Base-by-base conservation (phyloP, 257 asterid species). In the Solanum sparsipilum region DNA sequence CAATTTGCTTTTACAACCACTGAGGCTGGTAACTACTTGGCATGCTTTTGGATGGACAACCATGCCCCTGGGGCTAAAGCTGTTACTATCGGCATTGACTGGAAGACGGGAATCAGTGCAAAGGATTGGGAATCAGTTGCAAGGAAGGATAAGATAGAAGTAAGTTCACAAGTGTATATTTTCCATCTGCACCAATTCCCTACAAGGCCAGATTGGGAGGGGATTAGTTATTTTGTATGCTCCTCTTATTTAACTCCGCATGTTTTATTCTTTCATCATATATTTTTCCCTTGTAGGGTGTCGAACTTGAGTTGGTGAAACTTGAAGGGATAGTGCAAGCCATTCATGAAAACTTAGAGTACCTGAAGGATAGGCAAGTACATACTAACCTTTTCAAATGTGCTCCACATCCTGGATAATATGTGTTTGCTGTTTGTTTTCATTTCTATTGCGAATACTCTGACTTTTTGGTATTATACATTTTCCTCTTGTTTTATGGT, bases 121-220 rank as follows among this genome's bases (percentile, higher is more conserved):
- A 95, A 97, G 91, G 99, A 96, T 91, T 97, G 98, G 98, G 98
- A 95, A 9, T 90, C 98, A 3, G 96, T 97, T 88, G 99, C 99
- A 34, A 97, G 85, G 93, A 97, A 97, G 93, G 99, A 96, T 58
- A 94, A 97, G 88, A 94, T 96, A 27, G 96, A 96, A 92, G 99
- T 93, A 91, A 90, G 91, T 88, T 74, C 60, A 63, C 84, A 56
- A 32, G 18, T 18, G 2, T 21, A 1, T 68, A 52, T 9, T 78
- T 73, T 46, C 18, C 38, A 79, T 79, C 38, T 6, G 12, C 65
- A 0, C 85, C 63, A 79, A 78, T 29, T 79, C 38, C 67, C 85
- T 79, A n/a, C 10, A 13, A 41, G 25, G 38, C 63, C 63, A 25
- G 38, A 78, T 3, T 78, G 5, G 67, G 5, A 9, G 67, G 85